A percentile compares a stretch with the other conserved stretches of the same genome.
Evolutionary conservation across 345 rosid species (phyloP).

Genomic region (Ceriops decandra): DNA sequence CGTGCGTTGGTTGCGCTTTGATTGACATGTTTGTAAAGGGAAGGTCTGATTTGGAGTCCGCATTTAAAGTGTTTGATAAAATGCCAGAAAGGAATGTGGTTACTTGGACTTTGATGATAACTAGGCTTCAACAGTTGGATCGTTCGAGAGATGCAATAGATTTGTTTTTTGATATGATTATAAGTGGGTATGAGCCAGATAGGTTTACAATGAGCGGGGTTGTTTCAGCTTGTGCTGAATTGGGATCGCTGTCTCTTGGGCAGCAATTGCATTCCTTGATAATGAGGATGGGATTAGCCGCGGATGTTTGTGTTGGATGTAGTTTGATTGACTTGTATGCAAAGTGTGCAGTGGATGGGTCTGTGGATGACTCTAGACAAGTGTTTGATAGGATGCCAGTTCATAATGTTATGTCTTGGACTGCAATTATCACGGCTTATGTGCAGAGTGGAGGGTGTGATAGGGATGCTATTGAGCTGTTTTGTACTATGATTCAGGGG

Average conservation of each 20-base stretch:
- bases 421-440: constrained; percentile 60
- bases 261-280: constrained; percentile 63
- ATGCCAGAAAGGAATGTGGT: constrained; percentile 59
- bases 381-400: constrained; percentile 60
- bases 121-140: constrained; percentile 49
- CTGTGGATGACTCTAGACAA: constrained; percentile 48
- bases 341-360: constrained; percentile 48
- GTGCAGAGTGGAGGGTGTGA: constrained; percentile 33
- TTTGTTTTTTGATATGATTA: constrained; percentile 50
- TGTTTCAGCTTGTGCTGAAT: constrained; percentile 50
- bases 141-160: constrained; percentile 42
- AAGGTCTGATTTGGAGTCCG: constrained; percentile 37
- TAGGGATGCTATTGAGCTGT: constrained; percentile 49
- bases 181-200: constrained; percentile 46
- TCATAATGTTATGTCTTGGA: constrained; percentile 72
- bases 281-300: constrained; percentile 40
- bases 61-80: constrained; percentile 52
- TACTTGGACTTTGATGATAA: constrained; percentile 67
- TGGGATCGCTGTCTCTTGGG: constrained; percentile 38
- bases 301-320: constrained; percentile 62
- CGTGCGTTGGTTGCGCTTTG: constrained; percentile 60
- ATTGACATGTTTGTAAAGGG: constrained; percentile 65
- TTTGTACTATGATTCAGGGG: constrained; percentile 51
- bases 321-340: constrained; percentile 76
- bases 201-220: constrained; percentile 52